A percentile compares a stretch with the other conserved stretches of the same genome.
Evolutionary conservation across 139 green algal genomes (phyloP).

Genomic region (Mesotaenium endlicherianum): DNA sequence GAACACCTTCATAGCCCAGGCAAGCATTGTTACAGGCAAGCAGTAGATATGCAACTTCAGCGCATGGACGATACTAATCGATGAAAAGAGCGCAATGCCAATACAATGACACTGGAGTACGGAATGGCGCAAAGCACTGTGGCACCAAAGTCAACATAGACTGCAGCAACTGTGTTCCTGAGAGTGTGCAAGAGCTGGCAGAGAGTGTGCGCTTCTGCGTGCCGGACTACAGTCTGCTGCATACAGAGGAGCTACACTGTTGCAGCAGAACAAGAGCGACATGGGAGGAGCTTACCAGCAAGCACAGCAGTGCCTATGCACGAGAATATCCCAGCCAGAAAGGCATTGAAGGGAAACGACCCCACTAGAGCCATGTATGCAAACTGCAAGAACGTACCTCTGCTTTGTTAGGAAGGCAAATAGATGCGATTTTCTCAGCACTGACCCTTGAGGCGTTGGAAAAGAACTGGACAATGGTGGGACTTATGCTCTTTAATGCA

Average conservation of each 20-base stretch:
- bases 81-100: too few relatives aligned
- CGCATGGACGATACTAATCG: too few relatives aligned
- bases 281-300: slow-evolving; percentile 48
- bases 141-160: not conserved
- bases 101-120: not conserved
- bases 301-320: slow-evolving; percentile 48
- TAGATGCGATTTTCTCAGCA: not conserved
- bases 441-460: not conserved
- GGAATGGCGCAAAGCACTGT: not conserved
- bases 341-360: slow-evolving; percentile 55
- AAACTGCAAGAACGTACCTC: slow-evolving; percentile 27
- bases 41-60: too few relatives aligned
- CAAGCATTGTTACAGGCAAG: not conserved
- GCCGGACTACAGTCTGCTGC: not conserved
- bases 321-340: slow-evolving; percentile 46
- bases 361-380: slow-evolving; percentile 50
- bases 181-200: not conserved
- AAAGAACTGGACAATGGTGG: not conserved
- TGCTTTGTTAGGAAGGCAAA: not conserved
- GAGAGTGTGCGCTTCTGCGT: not conserved
- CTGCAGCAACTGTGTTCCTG: not conserved
- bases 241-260: not conserved
- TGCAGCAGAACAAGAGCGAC: too few relatives aligned
- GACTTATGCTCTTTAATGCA: not conserved
- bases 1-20: not conserved